phyloP scores from a whole-genome alignment of 2,329 filamentous ascomycete genomes.

The Neonectria punicea region DNA sequence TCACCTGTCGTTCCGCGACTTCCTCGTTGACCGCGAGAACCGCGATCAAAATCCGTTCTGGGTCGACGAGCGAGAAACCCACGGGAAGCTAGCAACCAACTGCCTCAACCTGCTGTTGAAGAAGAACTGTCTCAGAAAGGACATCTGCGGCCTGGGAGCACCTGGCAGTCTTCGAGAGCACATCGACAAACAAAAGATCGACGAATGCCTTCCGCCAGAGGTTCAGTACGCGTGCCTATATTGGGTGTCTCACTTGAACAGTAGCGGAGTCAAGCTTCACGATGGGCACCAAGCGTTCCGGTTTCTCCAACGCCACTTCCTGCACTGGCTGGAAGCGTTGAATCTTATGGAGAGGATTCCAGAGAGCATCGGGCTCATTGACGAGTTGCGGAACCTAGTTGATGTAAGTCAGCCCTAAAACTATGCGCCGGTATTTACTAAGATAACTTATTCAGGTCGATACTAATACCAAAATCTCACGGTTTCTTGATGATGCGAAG shows the following conservation, averaged over 20 bases:
- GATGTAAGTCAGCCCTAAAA: constrained; percentile 1
- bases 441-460: constrained; percentile 6
- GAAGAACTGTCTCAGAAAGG: constrained; percentile 44
- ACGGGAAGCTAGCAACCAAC: background rate
- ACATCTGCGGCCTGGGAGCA: constrained; percentile 26
- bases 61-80: constrained; percentile 18
- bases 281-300: constrained; percentile 32
- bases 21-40: constrained; percentile 36
- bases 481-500: constrained; percentile 30
- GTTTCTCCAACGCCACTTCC: constrained; percentile 31
- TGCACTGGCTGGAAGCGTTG: constrained; percentile 35
- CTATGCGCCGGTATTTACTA: background rate
- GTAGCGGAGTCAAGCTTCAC: constrained; percentile 39
- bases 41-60: constrained; percentile 29
- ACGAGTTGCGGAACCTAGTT: constrained; percentile 12
- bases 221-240: constrained; percentile 47
- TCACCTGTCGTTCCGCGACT: constrained; percentile 53
- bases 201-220: background rate
- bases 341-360: constrained; percentile 16
- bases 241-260: constrained; percentile 47
- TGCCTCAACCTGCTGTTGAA: constrained; percentile 13
- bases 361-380: constrained; percentile 7
- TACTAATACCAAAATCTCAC: background rate
- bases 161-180: constrained; percentile 7
- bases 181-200: background rate